Conservation (phyloP, 306 rosid genomes). For the Herpetospermum pedunculosum region DNA sequence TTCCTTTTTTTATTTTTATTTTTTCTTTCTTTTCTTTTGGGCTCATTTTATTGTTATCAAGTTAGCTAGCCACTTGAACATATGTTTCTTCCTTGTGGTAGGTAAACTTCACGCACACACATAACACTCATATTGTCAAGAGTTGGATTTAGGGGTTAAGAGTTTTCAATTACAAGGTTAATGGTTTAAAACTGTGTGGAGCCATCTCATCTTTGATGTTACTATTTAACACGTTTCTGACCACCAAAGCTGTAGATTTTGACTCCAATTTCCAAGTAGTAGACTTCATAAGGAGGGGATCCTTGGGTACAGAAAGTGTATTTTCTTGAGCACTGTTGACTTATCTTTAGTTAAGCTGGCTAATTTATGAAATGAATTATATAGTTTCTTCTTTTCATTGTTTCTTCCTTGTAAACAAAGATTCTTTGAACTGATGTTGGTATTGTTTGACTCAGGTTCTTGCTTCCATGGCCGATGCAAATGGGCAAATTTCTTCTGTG, state of each 20-base stretch:
- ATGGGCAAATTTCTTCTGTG: constrained; percentile 69
- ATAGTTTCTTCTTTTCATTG: neutral
- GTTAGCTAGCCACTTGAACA: neutral
- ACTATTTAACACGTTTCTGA: neutral
- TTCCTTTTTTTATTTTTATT: too few relatives aligned
- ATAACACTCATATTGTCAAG: neutral
- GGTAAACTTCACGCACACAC: neutral
- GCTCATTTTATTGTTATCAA: neutral
- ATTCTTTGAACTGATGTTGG: constrained; percentile 15
- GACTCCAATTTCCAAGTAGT: neutral
- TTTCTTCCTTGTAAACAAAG: constrained; percentile 4
- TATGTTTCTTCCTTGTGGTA: neutral
- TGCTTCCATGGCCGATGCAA: constrained; percentile 82
- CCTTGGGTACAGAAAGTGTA: neutral
- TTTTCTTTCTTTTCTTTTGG: neutral
- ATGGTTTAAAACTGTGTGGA: neutral
- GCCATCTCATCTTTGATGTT: neutral
- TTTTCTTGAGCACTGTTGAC: neutral
- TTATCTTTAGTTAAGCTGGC: neutral
- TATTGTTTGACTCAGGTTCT: constrained; percentile 49
- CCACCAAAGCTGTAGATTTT: neutral
- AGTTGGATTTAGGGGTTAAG: neutral
- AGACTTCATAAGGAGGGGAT: neutral
- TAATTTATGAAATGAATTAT: neutral
- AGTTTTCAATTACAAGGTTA: neutral